A percentile compares a stretch with the other conserved stretches of the same genome.
phyloP scores from a whole-genome alignment of 2,329 filamentous ascomycete genomes.

The Elsinoe perseae region DNA sequence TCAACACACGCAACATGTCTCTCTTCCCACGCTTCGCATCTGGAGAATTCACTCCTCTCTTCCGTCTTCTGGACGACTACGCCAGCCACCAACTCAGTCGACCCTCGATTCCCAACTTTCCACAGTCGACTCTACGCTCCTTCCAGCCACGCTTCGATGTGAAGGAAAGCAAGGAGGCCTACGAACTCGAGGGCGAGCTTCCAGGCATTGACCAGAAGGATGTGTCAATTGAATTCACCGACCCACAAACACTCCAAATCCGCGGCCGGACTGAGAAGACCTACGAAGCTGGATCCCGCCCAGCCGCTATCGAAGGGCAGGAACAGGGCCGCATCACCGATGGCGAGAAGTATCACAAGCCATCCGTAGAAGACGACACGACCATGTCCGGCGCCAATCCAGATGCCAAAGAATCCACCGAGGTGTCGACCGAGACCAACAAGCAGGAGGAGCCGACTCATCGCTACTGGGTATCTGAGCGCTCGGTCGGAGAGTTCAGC shows the following conservation, averaged over 20 bases:
- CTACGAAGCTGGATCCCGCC: slow-evolving; percentile 49
- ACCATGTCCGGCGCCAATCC: slow-evolving; percentile 15
- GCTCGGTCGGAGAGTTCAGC: slow-evolving; percentile 52
- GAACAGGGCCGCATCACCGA: slow-evolving; percentile 27
- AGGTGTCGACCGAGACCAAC: slow-evolving; percentile 15
- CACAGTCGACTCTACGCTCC: slow-evolving; percentile 34
- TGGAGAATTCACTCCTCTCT: slow-evolving; percentile 35
- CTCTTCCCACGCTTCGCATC: slow-evolving; percentile 28
- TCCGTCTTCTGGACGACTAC: slow-evolving; percentile 43
- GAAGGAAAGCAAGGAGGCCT: slow-evolving; percentile 58
- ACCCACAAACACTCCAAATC: slow-evolving; percentile 64
- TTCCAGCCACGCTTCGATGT: slow-evolving; percentile 76
- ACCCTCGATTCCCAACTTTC: slow-evolving; percentile 15
- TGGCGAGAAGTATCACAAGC: slow-evolving; percentile 41
- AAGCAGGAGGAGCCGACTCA: slow-evolving; percentile 18
- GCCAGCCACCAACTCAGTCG: slow-evolving; percentile 29
- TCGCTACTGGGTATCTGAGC: slow-evolving; percentile 63
- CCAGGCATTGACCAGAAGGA: slow-evolving; percentile 67
- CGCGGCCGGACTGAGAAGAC: slow-evolving; percentile 61
- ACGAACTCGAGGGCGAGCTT: slow-evolving; percentile 74
- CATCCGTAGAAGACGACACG: slow-evolving; percentile 56
- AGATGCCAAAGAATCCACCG: slow-evolving; percentile 13
- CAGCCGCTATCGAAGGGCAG: slow-evolving; percentile 39
- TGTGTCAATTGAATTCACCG: slow-evolving; percentile 70
- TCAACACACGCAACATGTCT: slow-evolving; percentile 30